Evolutionary conservation across 2,329 filamentous ascomycete species (phyloP), one percentile per base, ranked within the genome.

Genomic region (Pochonia chlamydosporia): DNA sequence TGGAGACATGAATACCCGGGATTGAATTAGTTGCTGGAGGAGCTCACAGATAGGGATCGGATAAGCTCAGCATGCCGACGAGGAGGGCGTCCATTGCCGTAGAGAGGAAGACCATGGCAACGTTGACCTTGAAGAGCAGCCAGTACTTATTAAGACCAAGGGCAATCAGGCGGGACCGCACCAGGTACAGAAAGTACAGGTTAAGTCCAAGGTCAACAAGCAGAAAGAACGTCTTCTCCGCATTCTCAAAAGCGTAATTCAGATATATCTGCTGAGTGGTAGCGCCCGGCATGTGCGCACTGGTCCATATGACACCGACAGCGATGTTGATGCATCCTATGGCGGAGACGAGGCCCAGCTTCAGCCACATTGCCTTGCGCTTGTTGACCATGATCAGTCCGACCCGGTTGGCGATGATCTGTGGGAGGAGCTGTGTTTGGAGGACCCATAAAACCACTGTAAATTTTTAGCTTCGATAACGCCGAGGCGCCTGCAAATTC

Each of bases 71-170:
- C 36, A 60, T 54, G 0, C 58, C 57, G 1, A 60, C 37, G 2
- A 61, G 44, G 0, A 58, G 39, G 45, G 64, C 54, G 43, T 78
- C 74, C 71, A 78, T 73, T 1, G 66, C 57, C 2, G 77, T 63
- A 1, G 74, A 76, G 1, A 78, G 42, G 4, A 66, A 41, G 37
- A 77, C 72, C 42, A 78, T 72, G 28, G 63, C 62, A 35, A 68
- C 64, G 43, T 77, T 78, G 57, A 75, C 74, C 25, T 63, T 65
- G 39, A 76, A 69, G 2, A 78, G 62, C 18, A 64, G 66, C 58
- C 70, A 68, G 58, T 78, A 78, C 53, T 78, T 78, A 4, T 65
- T 63, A 7, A 78, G 59, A 3, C 74, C 74, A 46, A 65, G 59
- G 30, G 75, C 69, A 46, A 69, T 67, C 45, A 78, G 63, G 0